Evolutionary conservation across 108 stramenopile species (phyloP).

Genomic region (Cyclotella atomus): DNA sequence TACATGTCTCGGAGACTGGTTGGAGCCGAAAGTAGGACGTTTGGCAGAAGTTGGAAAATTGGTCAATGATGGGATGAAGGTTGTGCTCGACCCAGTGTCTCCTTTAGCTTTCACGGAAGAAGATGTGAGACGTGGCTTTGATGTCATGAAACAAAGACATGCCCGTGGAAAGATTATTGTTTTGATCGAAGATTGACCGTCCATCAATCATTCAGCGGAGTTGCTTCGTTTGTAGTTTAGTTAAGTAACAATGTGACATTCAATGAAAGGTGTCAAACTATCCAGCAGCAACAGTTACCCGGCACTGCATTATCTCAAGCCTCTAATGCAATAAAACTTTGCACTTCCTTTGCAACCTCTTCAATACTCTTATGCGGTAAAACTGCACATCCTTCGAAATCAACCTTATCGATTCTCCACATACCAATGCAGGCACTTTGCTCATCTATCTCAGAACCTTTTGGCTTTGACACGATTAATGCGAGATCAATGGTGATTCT

Average conservation of each 20-base stretch:
- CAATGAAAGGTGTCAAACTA: neutral
- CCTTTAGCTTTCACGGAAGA: conserved; percentile 73
- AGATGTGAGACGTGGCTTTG: conserved; percentile 68
- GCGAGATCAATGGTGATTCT: conserved; percentile 58
- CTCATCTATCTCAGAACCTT: conserved; percentile 35
- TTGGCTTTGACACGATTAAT: conserved; percentile 46
- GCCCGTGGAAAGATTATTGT: conserved; percentile 75
- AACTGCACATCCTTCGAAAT: conserved; percentile 50
- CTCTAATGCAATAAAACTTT: neutral
- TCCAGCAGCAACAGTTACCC: neutral
- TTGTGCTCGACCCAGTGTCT: conserved; percentile 67
- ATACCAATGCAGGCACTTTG: conserved; percentile 58
- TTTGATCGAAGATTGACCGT: neutral
- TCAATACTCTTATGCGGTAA: conserved; percentile 42
- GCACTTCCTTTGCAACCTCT: conserved; percentile 13
- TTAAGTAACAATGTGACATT: too few species aligned
- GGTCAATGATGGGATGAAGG: conserved; percentile 58
- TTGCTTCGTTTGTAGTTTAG: too few species aligned
- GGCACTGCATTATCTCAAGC: too few species aligned
- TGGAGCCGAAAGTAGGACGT: conserved; percentile 26
- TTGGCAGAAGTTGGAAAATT: conserved; percentile 33
- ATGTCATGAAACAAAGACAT: conserved; percentile 55
- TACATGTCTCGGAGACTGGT: conserved; percentile 2
- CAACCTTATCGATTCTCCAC: conserved; percentile 64
- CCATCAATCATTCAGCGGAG: too few species aligned